These are phyloP conservation scores for Stephanodiscus triporus DNA, from an alignment of 108 stramenopile genomes.

Conservation along the genomic window DNA sequence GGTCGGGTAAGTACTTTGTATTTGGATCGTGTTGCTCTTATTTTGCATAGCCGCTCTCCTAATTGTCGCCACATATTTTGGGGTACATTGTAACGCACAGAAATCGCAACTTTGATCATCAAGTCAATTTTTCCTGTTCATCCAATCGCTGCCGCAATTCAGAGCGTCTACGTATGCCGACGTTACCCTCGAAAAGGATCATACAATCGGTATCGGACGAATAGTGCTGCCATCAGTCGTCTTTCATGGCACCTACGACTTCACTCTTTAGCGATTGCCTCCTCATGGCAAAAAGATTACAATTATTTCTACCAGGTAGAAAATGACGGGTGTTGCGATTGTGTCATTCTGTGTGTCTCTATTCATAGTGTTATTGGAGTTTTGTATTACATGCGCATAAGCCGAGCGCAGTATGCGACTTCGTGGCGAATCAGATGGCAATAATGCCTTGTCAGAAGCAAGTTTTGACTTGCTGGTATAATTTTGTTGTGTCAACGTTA, in stretches of 20 bases:
- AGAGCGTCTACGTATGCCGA: constrained; percentile 52
- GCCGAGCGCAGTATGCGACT: constrained; percentile 48
- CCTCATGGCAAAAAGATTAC: constrained; percentile 29
- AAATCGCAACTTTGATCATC: constrained; percentile 39
- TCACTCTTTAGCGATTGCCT: constrained; percentile 28
- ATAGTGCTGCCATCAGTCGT: constrained; percentile 41
- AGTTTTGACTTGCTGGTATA: constrained; percentile 21
- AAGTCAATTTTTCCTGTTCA: constrained; percentile 53
- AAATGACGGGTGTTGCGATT: constrained; percentile 18
- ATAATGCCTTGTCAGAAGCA: constrained; percentile 5
- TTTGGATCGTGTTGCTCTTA: background rate
- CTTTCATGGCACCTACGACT: constrained; percentile 48
- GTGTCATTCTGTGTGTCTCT: constrained; percentile 27
- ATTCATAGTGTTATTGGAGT: constrained; percentile 23
- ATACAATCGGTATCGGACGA: constrained; percentile 37
- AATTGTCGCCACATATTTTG: constrained; percentile 5
- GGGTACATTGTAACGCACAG: background rate
- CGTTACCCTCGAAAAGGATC: constrained; percentile 46
- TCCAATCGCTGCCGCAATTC: constrained; percentile 48
- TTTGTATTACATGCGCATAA: constrained; percentile 35
- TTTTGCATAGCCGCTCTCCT: background rate
- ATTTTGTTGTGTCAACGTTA: background rate
- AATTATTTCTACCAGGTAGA: constrained; percentile 39
- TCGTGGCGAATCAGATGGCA: constrained; percentile 11
- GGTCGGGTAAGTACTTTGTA: constrained; percentile 22